These are phyloP conservation scores for Fomitopsis serialis DNA, from an alignment of 768 basidiomycete genomes.

Conservation along the genomic window DNA sequence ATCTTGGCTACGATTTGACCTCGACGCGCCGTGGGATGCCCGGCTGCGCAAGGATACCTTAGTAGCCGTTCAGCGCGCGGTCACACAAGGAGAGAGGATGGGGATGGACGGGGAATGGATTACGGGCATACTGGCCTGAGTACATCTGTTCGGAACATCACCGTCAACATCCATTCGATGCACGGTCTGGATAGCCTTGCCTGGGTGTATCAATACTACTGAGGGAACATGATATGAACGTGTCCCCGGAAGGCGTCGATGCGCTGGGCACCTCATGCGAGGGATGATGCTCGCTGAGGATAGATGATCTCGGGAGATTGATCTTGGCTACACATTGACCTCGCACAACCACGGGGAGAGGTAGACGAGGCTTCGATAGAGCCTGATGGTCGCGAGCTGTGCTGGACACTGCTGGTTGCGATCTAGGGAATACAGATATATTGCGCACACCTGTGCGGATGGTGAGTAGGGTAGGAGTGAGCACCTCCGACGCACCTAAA, in stretches of 20 bases:
- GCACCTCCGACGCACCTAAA: too few relatives aligned
- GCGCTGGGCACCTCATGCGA: constrained; percentile 2
- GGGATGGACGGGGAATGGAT: too few relatives aligned
- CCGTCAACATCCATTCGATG: neutral
- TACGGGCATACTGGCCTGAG: too few relatives aligned
- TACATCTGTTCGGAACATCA: neutral
- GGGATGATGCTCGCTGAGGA: constrained; percentile 1
- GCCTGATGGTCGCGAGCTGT: constrained; percentile 23
- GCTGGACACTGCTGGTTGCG: neutral
- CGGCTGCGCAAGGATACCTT: constrained; percentile 13
- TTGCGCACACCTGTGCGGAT: neutral
- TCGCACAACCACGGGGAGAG: constrained; percentile 35
- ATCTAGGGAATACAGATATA: neutral
- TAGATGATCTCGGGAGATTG: constrained; percentile 10
- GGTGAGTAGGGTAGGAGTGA: too few relatives aligned
- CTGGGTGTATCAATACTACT: neutral
- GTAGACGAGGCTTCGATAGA: constrained; percentile 54
- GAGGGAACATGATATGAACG: neutral
- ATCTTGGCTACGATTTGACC: constrained; percentile 29
- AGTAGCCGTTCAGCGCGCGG: constrained; percentile 6
- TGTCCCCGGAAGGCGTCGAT: neutral
- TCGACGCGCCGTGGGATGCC: constrained; percentile 17
- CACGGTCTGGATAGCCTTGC: neutral
- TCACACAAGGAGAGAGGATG: too few relatives aligned
- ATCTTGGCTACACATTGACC: constrained; percentile 66